phyloP scores from a whole-genome alignment of 768 basidiomycete species.

The Psilocybe cyanescens region DNA sequence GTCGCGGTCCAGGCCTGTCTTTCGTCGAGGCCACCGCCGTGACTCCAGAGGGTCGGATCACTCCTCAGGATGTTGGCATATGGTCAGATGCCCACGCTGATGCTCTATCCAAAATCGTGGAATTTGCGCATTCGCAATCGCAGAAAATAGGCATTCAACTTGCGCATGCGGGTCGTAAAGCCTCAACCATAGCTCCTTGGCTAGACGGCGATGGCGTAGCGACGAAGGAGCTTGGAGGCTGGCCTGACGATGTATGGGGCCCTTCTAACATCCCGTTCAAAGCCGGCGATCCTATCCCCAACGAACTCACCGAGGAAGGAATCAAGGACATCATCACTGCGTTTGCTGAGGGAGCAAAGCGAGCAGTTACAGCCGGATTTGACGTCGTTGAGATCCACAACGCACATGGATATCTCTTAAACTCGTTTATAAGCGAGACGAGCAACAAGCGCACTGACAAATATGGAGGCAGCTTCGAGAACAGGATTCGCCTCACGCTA shows the following conservation, averaged over 20 bases:
- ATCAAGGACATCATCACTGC: constrained; percentile 63
- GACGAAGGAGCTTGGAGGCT: constrained; percentile 45
- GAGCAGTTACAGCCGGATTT: constrained; percentile 62
- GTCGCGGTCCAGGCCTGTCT: constrained; percentile 55
- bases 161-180: constrained; percentile 80
- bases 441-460: constrained; percentile 68
- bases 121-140: constrained; percentile 71
- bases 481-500: constrained; percentile 62
- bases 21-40: constrained; percentile 69
- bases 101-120: constrained; percentile 50
- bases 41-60: constrained; percentile 57
- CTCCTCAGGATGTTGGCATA: constrained; percentile 62
- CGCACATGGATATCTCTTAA: constrained; percentile 66
- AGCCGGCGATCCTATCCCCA: constrained; percentile 51
- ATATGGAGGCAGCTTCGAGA: constrained; percentile 76
- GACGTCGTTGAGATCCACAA: constrained; percentile 66
- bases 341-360: constrained; percentile 53
- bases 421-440: constrained; percentile 59
- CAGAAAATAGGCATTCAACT: constrained; percentile 78
- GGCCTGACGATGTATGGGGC: constrained; percentile 57
- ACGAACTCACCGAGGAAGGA: constrained; percentile 57
- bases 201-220: constrained; percentile 36
- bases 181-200: constrained; percentile 67
- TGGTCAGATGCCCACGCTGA: constrained; percentile 54
- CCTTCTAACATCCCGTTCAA: constrained; percentile 55